Conservation (phyloP, 176 grass and related monocot genomes). For the Aechmea fasciata region DNA sequence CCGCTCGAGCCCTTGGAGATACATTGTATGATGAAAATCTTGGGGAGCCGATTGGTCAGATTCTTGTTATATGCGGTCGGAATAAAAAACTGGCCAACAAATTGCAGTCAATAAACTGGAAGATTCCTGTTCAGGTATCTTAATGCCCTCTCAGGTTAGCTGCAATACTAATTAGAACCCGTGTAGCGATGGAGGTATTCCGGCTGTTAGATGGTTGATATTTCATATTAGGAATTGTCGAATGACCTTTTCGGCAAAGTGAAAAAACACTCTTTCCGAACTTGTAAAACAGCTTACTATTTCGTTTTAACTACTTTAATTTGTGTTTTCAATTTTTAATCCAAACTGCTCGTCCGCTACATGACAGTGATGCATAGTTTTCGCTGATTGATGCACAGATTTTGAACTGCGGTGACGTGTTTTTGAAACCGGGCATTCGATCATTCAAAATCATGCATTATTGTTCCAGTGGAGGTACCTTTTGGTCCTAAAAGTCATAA, state of each 20-base stretch:
- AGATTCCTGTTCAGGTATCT: slow-evolving; percentile 83
- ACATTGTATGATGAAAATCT: slow-evolving; percentile 61
- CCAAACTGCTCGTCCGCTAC: background rate
- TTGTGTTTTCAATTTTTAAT: background rate
- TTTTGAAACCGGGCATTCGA: no score
- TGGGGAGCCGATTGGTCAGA: slow-evolving; percentile 58
- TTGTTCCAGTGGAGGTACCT: no score
- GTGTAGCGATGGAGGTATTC: background rate
- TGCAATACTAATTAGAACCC: background rate
- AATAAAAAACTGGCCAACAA: slow-evolving; percentile 68
- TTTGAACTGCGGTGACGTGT: no score
- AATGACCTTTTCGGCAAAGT: background rate
- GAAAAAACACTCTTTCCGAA: no score
- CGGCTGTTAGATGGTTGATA: background rate
- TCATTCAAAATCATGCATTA: no score
- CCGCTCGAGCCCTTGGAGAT: slow-evolving; percentile 69
- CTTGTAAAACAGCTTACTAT: no score
- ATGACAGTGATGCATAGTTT: no score
- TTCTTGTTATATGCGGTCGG: slow-evolving; percentile 88
- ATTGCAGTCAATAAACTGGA: slow-evolving; percentile 75
- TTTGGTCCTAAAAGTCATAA: no score
- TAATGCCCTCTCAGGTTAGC: background rate
- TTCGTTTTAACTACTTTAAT: no score
- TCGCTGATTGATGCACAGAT: no score
- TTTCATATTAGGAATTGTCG: background rate